Base-by-base conservation (phyloP, 139 green algal genomes). In the Volvox africanus region DNA sequence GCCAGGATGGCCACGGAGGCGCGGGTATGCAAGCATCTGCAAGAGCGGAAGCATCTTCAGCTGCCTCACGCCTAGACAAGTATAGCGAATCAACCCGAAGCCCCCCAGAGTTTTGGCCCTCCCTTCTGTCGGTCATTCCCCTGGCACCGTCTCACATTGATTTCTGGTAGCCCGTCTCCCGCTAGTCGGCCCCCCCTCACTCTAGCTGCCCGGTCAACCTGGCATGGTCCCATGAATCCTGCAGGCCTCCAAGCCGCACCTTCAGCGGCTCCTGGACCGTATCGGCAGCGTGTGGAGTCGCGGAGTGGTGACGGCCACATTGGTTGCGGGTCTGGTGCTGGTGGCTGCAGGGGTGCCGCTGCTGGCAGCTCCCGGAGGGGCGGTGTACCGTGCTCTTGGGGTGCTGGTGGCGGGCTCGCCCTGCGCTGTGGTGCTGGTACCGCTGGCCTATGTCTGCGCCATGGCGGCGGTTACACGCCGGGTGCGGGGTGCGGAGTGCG, bases 371-470 rank as follows among this genome's bases (percentile, higher is more conserved):
- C 92, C 97, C 32, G 88, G 93, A 0, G 97, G 97, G 1, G 96
- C 97, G 17, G 88, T 98, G 76, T 99, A 99, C 92, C 94, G 94
- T 2, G 96, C 96, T 0, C 96, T 98, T 95, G 96, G 95, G 62
- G 91, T 98, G 75, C 93, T 98, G 20, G 98, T 97, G 1, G 96
- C 96, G 21, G 95, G 97, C 89, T 97, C 97, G 0, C 97, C 97
- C 0, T 99, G 97, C 93, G 97, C 97, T 12, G 91, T 99, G 55
- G 96, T 97, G 55, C 92, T 99, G 77, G 96, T 97, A 44, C 97
- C 97, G 30, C 92, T 99, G 32, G 96, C 97, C 2, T 99, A 99
- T 91, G 96, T 98, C 18, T 97, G 96, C 36, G 95, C 97, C 61
- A 97, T 99, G 26, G 95, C 96, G 11, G 92, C 96, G 69, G 89